Evolutionary conservation across 495 filamentous ascomycete genomes (phyloP), one percentile per base, ranked within the genome.

Genomic region (Xylona heveae): DNA sequence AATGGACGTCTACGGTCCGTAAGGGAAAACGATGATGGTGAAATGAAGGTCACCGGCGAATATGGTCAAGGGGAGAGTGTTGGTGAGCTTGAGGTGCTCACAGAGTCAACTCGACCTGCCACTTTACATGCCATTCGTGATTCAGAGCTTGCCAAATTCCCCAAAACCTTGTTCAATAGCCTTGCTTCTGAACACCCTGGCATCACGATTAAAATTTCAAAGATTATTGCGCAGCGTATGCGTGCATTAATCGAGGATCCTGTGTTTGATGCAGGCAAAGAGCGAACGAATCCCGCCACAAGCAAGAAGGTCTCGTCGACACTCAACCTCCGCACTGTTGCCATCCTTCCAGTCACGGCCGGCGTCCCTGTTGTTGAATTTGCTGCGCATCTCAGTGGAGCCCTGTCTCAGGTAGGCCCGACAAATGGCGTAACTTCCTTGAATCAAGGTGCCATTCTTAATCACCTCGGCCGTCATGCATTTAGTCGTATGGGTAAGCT

Each of bases 151-250:
- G 90, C 90, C 24, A 94, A 91, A 37, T 90, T 97, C 38, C 88
- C 88, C 5, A 80, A 83, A 32, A 92, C 80, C 1, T 58, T 97
- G 1, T 97, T 97, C 62, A 97, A 97, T 53, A 95, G 84, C 46
- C 64, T 97, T 4, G 88, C 90, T 0, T 72, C 85, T 43, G 90
- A 95, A 48, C 90, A 97, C 46, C 85, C 90, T 5, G 90, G 83
- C 12, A 94, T 97, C 47, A 95, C 88, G 0, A 95, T 97, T 39
- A 91, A 94, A 52, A 91, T 97, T 8, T 95, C 90, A 3, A 97
- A 94, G 52, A 83, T 97, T 38, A 94, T 97, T 45, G 88, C 88
- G 0, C 79, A 84, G 24, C 68, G 90, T 6, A 97, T 95, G 88
- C 65, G 85, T 35, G 66, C 80, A 18, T 43, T 94, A 39, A 66